A percentile compares a stretch with the other conserved stretches of the same genome.
Evolutionary conservation across 1,284 basidiomycete genomes (phyloP).

Genomic region (Leucocoprinus gongylophorus): DNA sequence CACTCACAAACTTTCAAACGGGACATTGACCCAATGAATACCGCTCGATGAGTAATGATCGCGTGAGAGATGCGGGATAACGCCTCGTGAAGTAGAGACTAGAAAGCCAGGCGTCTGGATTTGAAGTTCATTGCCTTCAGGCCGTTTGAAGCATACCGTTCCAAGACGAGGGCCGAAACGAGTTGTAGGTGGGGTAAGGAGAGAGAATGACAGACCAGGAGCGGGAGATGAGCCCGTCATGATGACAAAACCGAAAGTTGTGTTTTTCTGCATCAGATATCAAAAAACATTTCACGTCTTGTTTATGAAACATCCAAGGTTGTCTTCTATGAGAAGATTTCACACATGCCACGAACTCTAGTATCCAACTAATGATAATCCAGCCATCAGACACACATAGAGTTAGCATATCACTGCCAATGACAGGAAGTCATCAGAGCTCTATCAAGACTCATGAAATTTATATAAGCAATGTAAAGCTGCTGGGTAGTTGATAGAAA

Average conservation of each 20-base stretch:
- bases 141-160: slow-evolving; percentile 18
- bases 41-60: slow-evolving; percentile 51
- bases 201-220: slow-evolving; percentile 16
- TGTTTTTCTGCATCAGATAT: neutral
- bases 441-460: too few species aligned
- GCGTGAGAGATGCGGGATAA: slow-evolving; percentile 65
- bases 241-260: neutral
- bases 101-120: slow-evolving; percentile 58
- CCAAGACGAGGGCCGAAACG: slow-evolving; percentile 27
- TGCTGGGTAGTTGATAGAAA: too few species aligned
- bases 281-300: neutral
- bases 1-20: slow-evolving; percentile 80
- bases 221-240: neutral
- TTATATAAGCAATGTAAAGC: too few species aligned
- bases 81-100: slow-evolving; percentile 59
- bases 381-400: too few species aligned
- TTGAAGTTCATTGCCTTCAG: slow-evolving; percentile 21
- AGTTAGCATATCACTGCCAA: too few species aligned
- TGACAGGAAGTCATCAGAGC: too few species aligned
- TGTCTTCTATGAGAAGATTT: too few species aligned
- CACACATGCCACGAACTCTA: too few species aligned
- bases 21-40: slow-evolving; percentile 57
- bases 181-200: slow-evolving; percentile 12
- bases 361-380: too few species aligned
- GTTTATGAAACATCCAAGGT: too few species aligned